Percentiles rank a stretch among this genome's conserved stretches.
phyloP scores from a whole-genome alignment of 1,284 basidiomycete species.

The Malassezia caprae region DNA sequence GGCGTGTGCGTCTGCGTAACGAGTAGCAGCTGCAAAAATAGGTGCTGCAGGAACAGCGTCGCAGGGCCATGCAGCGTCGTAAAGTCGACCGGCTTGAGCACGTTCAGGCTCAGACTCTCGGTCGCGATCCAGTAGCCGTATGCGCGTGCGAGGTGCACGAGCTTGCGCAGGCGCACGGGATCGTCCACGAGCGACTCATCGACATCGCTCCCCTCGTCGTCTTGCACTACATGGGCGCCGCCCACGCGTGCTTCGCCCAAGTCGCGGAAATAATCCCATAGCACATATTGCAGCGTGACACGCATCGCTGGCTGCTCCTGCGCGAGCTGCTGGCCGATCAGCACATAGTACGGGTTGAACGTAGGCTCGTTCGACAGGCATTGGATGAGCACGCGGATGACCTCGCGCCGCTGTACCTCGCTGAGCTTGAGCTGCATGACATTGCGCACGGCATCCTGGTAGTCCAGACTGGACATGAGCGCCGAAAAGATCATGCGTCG shows the following conservation, averaged over 20 bases:
- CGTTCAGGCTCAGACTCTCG: conserved; percentile 60
- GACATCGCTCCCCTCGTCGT: conserved; percentile 52
- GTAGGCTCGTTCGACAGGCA: conserved; percentile 75
- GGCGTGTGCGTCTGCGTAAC: conserved; percentile 20
- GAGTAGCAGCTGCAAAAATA: conserved; percentile 30
- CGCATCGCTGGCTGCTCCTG: conserved; percentile 57
- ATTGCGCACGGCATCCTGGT: conserved; percentile 79
- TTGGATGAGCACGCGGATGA: conserved; percentile 79
- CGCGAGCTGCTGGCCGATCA: conserved; percentile 56
- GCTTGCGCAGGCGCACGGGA: conserved; percentile 45
- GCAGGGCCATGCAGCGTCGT: conserved; percentile 21
- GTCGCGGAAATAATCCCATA: conserved; percentile 94
- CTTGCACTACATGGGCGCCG: conserved; percentile 60
- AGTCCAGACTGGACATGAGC: conserved; percentile 73
- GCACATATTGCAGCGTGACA: conserved; percentile 85
- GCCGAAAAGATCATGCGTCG: conserved; percentile 81
- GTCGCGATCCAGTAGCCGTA: conserved; percentile 77
- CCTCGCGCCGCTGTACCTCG: conserved; percentile 86
- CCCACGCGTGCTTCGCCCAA: conserved; percentile 75
- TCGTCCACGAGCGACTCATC: conserved; percentile 13
- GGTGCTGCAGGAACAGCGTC: conserved; percentile 25
- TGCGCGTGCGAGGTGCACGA: conserved; percentile 63
- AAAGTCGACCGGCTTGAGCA: conserved; percentile 53
- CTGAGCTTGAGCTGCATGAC: conserved; percentile 70
- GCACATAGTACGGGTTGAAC: conserved; percentile 92